Base-by-base conservation (phyloP, 352 stramenopile species). In the Plasmopara viticola region DNA sequence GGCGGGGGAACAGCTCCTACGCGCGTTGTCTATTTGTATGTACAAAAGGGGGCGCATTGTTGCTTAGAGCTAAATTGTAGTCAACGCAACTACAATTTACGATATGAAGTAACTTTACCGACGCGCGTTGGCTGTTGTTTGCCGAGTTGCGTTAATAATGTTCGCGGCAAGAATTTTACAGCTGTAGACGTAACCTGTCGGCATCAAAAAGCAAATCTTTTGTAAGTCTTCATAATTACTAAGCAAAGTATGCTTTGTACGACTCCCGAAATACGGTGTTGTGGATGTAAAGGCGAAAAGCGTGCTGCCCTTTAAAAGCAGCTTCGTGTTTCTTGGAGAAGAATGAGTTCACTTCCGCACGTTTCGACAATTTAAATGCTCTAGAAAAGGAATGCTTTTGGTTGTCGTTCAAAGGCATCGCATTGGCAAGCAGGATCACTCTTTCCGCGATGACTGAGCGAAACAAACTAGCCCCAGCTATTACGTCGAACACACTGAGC, bases 401-500 rank as follows among this genome's bases (percentile, higher is more conserved):
- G 30, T 53, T 9, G 31, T 35, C 31, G 31, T 35, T 62, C 41
- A 37, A 53, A 37, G 56, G 10, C 43, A 69, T 62, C 51, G 56
- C 51, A 50, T 25, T 25, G 3, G 20, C 20, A 3, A 25, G 20
- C 20, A 3, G 25, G 51, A 66, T 62, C 48, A 48, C 57, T 66
- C 48, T 62, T 62, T 53, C 34, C 48, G 35, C 44, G 44, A 66
- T 66, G 57, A 46, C 59, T 66, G 53, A 53, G 48, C 57, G 52
- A 44, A 58, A 70, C 57, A 66, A 66, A 52, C 57, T 63, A 46
- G 59, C 53, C 48, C 58, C 53, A 40, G 5, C 48, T 6, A 48
- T 48, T 53, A 53, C 56, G 17, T 60, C 53, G 18, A 60, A 33
- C 50, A 50, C 18, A 40, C 37, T 41, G 37, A 62, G 29, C 44